Conservation (phyloP, 192 early-diverging fungal genomes). For the Tieghemiomyces parasiticus region DNA sequence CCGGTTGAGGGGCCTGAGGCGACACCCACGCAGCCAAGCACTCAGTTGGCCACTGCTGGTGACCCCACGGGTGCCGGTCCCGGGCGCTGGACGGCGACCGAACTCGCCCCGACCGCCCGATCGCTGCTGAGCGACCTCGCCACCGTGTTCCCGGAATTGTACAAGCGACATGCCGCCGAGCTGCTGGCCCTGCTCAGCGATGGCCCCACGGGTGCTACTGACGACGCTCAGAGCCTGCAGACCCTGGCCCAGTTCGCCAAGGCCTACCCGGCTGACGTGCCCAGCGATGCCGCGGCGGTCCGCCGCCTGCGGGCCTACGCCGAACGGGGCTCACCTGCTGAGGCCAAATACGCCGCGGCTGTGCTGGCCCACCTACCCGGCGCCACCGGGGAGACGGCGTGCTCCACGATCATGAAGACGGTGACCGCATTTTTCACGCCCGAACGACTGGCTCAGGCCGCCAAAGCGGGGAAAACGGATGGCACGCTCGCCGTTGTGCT, state of each 20-base stretch:
- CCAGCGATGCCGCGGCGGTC: conserved; percentile 17
- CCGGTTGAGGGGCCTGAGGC: neutral
- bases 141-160: conserved; percentile 24
- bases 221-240: conserved; percentile 28
- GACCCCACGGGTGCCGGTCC: neutral
- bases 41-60: neutral
- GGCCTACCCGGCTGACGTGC: conserved; percentile 36
- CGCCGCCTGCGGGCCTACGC: conserved; percentile 29
- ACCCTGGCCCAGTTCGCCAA: conserved; percentile 62
- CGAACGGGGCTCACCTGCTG: conserved; percentile 33
- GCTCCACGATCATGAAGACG: conserved; percentile 24
- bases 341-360: conserved; percentile 58
- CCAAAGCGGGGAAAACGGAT: conserved; percentile 16
- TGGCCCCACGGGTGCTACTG: conserved; percentile 14
- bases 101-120: conserved; percentile 16
- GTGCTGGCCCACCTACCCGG: conserved; percentile 56
- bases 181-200: conserved; percentile 16
- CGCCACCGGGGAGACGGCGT: too few species aligned
- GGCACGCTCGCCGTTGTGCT: conserved; percentile 19
- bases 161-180: conserved; percentile 17
- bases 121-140: conserved; percentile 17
- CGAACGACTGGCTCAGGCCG: conserved; percentile 19
- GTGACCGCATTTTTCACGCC: conserved; percentile 31
- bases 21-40: neutral
- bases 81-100: neutral